Percentiles rank a stretch among this genome's conserved stretches.
Conservation (phyloP, 192 early-diverging fungal species). For the Blastocladiella britannica region DNA sequence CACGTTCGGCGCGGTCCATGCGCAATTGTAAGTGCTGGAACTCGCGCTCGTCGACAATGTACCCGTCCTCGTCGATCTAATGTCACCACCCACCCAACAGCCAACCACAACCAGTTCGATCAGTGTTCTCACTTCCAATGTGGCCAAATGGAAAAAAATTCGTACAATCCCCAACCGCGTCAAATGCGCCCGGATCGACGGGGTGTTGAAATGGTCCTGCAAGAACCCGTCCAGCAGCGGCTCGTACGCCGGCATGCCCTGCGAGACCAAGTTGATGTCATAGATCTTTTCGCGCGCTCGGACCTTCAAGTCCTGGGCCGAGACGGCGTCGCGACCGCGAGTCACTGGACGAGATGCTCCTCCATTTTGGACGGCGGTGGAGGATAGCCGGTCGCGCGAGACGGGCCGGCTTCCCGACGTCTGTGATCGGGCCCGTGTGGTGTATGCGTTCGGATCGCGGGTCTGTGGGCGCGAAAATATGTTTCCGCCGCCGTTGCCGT, state of each 20-base stretch:
- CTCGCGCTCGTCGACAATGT: slow-evolving; percentile 1
- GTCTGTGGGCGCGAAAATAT: too few species aligned
- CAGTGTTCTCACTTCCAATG: too few species aligned
- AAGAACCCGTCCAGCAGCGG: slow-evolving; percentile 30
- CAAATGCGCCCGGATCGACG: slow-evolving; percentile 21
- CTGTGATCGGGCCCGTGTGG: too few species aligned
- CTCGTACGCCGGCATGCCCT: slow-evolving; percentile 15
- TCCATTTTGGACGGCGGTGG: too few species aligned
- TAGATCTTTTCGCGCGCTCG: slow-evolving; percentile 1
- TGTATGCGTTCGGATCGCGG: too few species aligned
- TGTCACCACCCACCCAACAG: too few species aligned
- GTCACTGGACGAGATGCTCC: too few species aligned
- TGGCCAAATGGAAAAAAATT: too few species aligned
- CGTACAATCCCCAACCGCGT: slow-evolving; percentile 22
- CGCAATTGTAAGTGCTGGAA: background rate
- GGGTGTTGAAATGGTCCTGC: slow-evolving; percentile 30
- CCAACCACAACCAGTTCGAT: background rate
- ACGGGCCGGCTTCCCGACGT: too few species aligned
- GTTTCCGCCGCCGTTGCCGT: too few species aligned
- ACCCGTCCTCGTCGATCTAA: background rate
- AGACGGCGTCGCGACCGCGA: too few species aligned
- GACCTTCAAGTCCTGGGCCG: background rate
- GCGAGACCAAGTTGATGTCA: background rate
- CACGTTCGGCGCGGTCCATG: background rate
- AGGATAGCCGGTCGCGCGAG: too few species aligned